Percentiles rank a stretch among this genome's conserved stretches.
Conservation (phyloP, 2,329 filamentous ascomycete genomes). For the Escovopsis sp. region DNA sequence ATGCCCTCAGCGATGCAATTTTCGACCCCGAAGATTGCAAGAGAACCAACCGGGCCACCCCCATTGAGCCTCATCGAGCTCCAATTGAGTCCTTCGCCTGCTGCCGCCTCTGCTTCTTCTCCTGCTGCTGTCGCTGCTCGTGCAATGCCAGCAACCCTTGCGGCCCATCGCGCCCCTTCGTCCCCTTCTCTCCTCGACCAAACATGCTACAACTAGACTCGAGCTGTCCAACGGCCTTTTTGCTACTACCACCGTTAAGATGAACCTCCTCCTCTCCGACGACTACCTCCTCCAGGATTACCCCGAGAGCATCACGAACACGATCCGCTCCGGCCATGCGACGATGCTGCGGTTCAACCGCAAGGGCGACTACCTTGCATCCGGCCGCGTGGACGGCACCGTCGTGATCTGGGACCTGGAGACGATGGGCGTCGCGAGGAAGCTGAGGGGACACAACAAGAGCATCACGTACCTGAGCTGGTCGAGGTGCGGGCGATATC, state of each 20-base stretch:
- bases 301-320: conserved; percentile 77
- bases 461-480: conserved; percentile 92
- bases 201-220: conserved; percentile 7
- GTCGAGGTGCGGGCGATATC: conserved; percentile 80
- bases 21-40: too few species aligned
- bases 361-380: conserved; percentile 85
- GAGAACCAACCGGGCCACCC: too few species aligned
- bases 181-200: conserved; percentile 1
- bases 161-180: neutral
- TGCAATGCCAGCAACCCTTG: neutral
- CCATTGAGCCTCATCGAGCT: neutral
- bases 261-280: conserved; percentile 47
- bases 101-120: too few species aligned
- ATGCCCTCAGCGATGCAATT: too few species aligned
- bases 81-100: too few species aligned
- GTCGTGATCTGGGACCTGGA: conserved; percentile 95
- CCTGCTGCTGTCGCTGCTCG: too few species aligned
- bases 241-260: conserved; percentile 15
- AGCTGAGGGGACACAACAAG: conserved; percentile 81
- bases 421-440: conserved; percentile 90
- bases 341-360: conserved; percentile 75
- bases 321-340: conserved; percentile 57
- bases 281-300: conserved; percentile 62
- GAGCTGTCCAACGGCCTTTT: conserved; percentile 6
- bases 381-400: conserved; percentile 83